Base-by-base conservation (phyloP, 108 stramenopile genomes). In the Pseudonitzschia multistriata region DNA sequence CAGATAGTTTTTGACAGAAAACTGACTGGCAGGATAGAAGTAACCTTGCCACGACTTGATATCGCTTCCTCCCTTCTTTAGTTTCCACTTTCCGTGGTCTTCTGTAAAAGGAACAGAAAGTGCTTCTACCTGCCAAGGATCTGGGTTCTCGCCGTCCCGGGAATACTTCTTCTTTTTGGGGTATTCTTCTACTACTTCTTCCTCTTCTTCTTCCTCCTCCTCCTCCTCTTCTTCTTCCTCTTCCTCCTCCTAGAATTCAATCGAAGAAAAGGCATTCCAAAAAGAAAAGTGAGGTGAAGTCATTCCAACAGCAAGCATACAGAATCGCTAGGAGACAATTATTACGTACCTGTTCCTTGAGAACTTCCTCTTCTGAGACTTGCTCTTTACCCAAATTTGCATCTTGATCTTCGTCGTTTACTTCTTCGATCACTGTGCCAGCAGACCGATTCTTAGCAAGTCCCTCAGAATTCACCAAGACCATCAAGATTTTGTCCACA, bases 201-300 rank as follows among this genome's bases (percentile, higher is more conserved):
- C 96, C 67, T 96, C 96, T 69, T 98, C 93, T 62, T 97, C 91
- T 67, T 92, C 85, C 36, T 87, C 89, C 63, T 93, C 86, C 61
- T 93, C 89, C 65, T 93, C 92, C 66, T 96, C 94, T 68, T 98
- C 96, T 67, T 97, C 97, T 67, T 98, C 96, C 71, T 95, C 87
- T 65, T 95, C 94, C 73, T 95, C 88, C 59, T 90, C 80, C 92
- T 82, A 72, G 70, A 35, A 79, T 36, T n/a, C 35, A 59, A 76
- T 22, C 19, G n/a, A n/a, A n/a, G n/a, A n/a, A n/a, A n/a, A n/a
- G n/a, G n/a, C 0, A 29, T 37, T 22, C 17, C 31, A 42, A 22
- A 3, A n/a, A n/a, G n/a, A n/a, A 31, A 65, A 25, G 64, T 11
- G 15, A 53, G 65, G 6, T 84, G 37, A 11, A 30, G 28, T 77